Evolutionary conservation across 805 yeast genomes (phyloP).

Genomic region (Ogataea degrootiae): DNA sequence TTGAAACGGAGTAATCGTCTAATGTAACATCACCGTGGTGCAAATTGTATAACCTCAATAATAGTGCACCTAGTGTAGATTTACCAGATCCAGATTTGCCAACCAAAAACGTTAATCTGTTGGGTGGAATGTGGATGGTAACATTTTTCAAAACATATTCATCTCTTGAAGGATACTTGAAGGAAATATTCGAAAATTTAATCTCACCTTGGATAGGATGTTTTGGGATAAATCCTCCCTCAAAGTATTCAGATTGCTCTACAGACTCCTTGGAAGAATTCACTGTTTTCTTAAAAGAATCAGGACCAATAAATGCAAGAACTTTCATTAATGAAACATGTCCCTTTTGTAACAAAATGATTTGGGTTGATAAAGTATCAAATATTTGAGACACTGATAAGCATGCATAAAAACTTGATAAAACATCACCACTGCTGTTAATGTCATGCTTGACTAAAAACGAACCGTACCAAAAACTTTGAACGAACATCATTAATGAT

Average conservation of each 20-base stretch:
- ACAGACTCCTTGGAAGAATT: neutral
- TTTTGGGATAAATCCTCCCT: constrained; percentile 18
- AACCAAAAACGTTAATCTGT: constrained; percentile 55
- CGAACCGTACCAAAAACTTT: constrained; percentile 90
- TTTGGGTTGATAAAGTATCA: constrained; percentile 48
- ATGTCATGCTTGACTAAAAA: constrained; percentile 50
- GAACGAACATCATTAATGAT: constrained; percentile 74
- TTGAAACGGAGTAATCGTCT: constrained; percentile 45
- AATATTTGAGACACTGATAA: constrained; percentile 63
- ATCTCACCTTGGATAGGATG: constrained; percentile 42
- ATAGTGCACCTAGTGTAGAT: constrained; percentile 66
- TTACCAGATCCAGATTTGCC: constrained; percentile 95
- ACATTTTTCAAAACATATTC: constrained; percentile 44
- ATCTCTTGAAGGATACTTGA: constrained; percentile 58
- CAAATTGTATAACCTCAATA: constrained; percentile 57
- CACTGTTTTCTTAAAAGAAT: neutral
- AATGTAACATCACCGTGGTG: constrained; percentile 52
- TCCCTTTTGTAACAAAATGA: constrained; percentile 66
- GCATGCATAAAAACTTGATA: constrained; percentile 83
- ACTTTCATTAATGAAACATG: constrained; percentile 59
- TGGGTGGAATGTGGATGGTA: constrained; percentile 39
- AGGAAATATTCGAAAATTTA: constrained; percentile 50
- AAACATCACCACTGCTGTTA: constrained; percentile 54
- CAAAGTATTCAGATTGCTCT: neutral
- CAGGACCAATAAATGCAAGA: constrained; percentile 31